These are phyloP conservation scores for Neocucurbitaria cava DNA, from an alignment of 2,329 filamentous ascomycete genomes.

Conservation along the genomic window DNA sequence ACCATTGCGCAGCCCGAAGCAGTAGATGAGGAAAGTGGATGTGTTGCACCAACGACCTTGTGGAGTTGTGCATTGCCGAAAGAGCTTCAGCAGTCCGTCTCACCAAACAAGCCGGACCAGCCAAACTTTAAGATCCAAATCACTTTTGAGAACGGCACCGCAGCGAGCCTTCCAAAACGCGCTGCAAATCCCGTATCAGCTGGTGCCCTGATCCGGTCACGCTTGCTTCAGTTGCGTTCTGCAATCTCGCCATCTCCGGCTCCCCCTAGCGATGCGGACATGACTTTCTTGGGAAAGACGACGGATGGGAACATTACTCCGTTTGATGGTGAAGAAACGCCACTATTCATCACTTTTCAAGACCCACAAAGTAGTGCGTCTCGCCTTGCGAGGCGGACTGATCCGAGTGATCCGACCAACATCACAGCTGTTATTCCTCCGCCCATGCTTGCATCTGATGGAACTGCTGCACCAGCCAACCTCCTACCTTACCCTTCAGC, in stretches of 20 bases:
- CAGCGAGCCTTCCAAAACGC: conserved; percentile 52
- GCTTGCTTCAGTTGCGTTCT: conserved; percentile 33
- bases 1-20: conserved; percentile 79
- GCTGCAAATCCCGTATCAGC: conserved; percentile 65
- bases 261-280: conserved; percentile 71
- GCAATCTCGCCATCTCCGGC: conserved; percentile 59
- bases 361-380: conserved; percentile 38
- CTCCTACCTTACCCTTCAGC: conserved; percentile 72
- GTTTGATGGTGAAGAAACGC: conserved; percentile 85
- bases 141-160: conserved; percentile 61
- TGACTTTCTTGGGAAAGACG: conserved; percentile 82
- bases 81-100: conserved; percentile 71
- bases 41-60: conserved; percentile 73
- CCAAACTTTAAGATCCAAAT: conserved; percentile 85
- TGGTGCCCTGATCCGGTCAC: conserved; percentile 43
- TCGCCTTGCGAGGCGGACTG: conserved; percentile 47
- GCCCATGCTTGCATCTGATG: conserved; percentile 69
- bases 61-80: conserved; percentile 90
- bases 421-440: conserved; percentile 66
- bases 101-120: conserved; percentile 69
- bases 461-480: conserved; percentile 73
- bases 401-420: conserved; percentile 42
- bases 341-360: conserved; percentile 84
- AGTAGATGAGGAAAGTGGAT: conserved; percentile 68
- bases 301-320: conserved; percentile 75